A percentile compares a stretch with the other conserved stretches of the same genome.
These are phyloP conservation scores for Dryas drummondii DNA, from an alignment of 306 rosid species.

Conservation along the genomic window DNA sequence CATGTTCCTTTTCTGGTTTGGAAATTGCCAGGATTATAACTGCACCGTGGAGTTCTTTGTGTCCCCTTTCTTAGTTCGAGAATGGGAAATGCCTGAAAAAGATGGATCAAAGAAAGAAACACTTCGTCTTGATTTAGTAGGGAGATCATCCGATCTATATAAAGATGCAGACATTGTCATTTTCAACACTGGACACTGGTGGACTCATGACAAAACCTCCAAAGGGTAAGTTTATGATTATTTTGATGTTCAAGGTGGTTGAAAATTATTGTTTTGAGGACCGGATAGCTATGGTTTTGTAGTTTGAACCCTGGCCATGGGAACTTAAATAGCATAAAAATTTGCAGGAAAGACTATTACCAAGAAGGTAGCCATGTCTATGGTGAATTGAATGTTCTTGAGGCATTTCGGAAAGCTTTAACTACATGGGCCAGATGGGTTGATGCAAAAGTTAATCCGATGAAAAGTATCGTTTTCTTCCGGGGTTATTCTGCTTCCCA, in stretches of 20 bases:
- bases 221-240: constrained; percentile 52
- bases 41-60: constrained; percentile 87
- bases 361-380: constrained; percentile 97
- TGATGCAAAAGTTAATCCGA: constrained; percentile 66
- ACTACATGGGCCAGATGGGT: constrained; percentile 97
- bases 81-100: constrained; percentile 71
- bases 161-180: constrained; percentile 78
- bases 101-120: constrained; percentile 80
- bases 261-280: background rate
- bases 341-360: constrained; percentile 83
- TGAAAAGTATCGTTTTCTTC: constrained; percentile 68
- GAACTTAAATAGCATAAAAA: constrained; percentile 16
- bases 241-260: background rate
- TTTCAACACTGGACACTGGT: constrained; percentile 99
- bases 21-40: constrained; percentile 63
- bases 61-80: constrained; percentile 92
- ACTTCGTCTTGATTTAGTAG: constrained; percentile 86
- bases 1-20: constrained; percentile 3
- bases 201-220: constrained; percentile 97
- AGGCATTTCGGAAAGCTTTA: constrained; percentile 89
- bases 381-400: constrained; percentile 71
- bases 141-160: constrained; percentile 58
- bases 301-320: background rate
- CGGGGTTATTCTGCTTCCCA: constrained; percentile 95
- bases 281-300: background rate